Conservation (phyloP, 2,329 filamentous ascomycete species). For the Pseudofabraea citricarpa region DNA sequence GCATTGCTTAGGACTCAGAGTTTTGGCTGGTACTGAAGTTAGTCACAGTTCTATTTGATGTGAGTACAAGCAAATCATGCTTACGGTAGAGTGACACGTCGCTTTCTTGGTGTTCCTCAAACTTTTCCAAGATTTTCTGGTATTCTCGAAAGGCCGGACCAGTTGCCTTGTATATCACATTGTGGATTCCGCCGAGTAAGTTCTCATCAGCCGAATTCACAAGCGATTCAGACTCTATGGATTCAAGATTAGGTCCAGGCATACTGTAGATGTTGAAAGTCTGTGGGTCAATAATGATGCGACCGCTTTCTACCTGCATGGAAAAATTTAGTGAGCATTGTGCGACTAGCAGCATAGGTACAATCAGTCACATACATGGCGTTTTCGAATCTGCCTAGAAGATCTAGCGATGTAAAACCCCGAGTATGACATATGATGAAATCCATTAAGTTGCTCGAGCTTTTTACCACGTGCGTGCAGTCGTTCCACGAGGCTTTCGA, state of each 20-base stretch:
- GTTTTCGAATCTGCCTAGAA: conserved; percentile 10
- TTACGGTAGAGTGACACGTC: not conserved
- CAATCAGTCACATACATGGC: conserved; percentile 9
- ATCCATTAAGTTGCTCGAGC: conserved; percentile 11
- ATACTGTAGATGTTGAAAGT: conserved; percentile 11
- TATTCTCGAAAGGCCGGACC: conserved; percentile 7
- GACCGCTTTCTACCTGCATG: conserved; percentile 11
- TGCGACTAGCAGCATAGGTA: not conserved
- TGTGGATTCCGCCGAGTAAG: conserved; percentile 1
- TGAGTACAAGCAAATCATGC: conserved; percentile 4
- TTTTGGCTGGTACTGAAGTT: conserved; percentile 1
- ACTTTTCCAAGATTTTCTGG: conserved; percentile 6
- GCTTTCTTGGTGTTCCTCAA: conserved; percentile 1
- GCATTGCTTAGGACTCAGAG: conserved; percentile 7
- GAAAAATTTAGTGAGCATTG: conserved; percentile 3
- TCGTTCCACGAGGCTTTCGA: conserved; percentile 5
- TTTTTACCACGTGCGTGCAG: conserved; percentile 7
- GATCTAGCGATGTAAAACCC: conserved; percentile 14
- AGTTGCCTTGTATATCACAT: conserved; percentile 12
- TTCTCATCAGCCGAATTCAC: not conserved
- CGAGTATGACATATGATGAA: conserved; percentile 14
- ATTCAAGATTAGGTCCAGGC: conserved; percentile 8
- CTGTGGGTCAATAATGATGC: conserved; percentile 15
- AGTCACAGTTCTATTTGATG: not conserved
- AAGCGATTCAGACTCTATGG: conserved; percentile 1